Conservation (phyloP, 1,284 basidiomycete species). For the Fistulinella staudtii region DNA sequence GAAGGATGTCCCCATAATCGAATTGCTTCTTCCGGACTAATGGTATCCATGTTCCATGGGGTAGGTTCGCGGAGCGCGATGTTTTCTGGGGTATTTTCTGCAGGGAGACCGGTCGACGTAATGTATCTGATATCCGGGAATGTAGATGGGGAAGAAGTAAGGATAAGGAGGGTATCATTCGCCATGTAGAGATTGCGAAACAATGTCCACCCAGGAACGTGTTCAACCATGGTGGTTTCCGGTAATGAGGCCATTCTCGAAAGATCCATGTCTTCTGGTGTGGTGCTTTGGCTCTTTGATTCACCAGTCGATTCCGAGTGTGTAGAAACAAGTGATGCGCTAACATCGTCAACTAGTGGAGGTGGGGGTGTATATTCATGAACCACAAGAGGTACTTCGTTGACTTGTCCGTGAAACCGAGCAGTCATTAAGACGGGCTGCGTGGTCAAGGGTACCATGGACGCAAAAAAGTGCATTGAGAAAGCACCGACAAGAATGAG, state of each 20-base stretch:
- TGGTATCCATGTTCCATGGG: conserved; percentile 53
- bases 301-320: background rate
- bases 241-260: conserved; percentile 34
- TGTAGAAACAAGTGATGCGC: conserved; percentile 1
- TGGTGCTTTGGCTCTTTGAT: background rate
- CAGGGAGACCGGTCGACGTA: conserved; percentile 63
- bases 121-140: conserved; percentile 66
- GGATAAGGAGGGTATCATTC: conserved; percentile 68
- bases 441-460: conserved; percentile 30
- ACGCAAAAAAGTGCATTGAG: conserved; percentile 47
- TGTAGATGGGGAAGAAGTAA: conserved; percentile 42
- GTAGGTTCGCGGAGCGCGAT: conserved; percentile 64
- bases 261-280: background rate
- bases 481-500: conserved; percentile 50
- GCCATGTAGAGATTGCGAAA: conserved; percentile 77
- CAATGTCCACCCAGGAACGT: conserved; percentile 77
- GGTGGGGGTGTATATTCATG: conserved; percentile 15
- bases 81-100: conserved; percentile 59
- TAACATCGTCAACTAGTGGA: conserved; percentile 11
- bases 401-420: conserved; percentile 18
- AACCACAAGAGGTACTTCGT: conserved; percentile 13
- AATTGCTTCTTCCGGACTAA: conserved; percentile 58
- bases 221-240: conserved; percentile 52
- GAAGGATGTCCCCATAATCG: conserved; percentile 51
- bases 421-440: conserved; percentile 39